Conservation (phyloP, 1,284 basidiomycete genomes). For the Naganishia cerealis region DNA sequence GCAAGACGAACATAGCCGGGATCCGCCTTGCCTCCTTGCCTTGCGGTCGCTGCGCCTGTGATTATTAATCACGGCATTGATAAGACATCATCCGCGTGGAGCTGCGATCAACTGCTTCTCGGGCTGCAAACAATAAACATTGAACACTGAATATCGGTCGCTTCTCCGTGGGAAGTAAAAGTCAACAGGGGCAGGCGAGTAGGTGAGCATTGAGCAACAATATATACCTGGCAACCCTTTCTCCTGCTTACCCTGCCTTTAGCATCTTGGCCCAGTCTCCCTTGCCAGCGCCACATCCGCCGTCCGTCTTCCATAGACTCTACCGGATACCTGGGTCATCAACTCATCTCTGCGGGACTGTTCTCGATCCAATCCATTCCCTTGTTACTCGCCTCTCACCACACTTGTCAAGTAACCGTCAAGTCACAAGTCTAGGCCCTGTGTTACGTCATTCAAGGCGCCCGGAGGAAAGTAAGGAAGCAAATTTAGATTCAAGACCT, state of each 20-base stretch:
- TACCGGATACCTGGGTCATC: not conserved
- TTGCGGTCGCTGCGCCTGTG: too few relatives aligned
- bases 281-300: not conserved
- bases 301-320: not conserved
- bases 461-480: not conserved
- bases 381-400: not conserved
- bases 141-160: not conserved
- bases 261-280: not conserved
- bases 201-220: not conserved
- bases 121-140: not conserved
- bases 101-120: not conserved
- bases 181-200: not conserved
- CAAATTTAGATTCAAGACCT: not conserved
- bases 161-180: not conserved
- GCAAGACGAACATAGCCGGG: not conserved
- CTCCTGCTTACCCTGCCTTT: not conserved
- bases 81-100: not conserved
- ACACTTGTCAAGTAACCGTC: not conserved
- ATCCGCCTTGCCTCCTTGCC: not conserved
- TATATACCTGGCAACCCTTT: constrained; percentile 2
- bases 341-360: not conserved
- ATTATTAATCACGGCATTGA: not conserved
- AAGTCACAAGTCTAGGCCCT: not conserved
- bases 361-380: not conserved
- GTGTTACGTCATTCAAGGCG: not conserved